A percentile compares a stretch with the other conserved stretches of the same genome.
Evolutionary conservation across 495 filamentous ascomycete species (phyloP).

Genomic region (Choiromyces venosus): DNA sequence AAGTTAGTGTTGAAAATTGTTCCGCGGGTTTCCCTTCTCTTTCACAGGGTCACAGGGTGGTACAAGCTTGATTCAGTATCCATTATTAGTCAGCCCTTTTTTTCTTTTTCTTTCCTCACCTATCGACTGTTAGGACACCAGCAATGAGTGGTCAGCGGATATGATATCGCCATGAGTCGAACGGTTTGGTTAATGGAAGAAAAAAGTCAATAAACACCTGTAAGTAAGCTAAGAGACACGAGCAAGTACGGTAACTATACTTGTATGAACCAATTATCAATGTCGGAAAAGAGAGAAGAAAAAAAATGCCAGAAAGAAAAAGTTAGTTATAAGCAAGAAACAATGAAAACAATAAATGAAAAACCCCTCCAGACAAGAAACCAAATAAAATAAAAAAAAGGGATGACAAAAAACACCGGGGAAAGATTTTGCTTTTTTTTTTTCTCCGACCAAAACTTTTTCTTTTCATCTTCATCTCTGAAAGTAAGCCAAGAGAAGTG

Average conservation of each 20-base stretch:
- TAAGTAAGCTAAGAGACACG: neutral
- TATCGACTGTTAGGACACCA: too few species aligned
- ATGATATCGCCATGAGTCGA: too few species aligned
- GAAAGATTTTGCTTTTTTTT: neutral
- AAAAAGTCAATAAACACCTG: neutral
- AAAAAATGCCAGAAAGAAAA: neutral
- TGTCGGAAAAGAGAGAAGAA: neutral
- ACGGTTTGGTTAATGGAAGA: neutral
- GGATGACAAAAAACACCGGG: neutral
- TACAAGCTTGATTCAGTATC: too few species aligned
- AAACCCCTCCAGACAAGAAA: conserved; percentile 4
- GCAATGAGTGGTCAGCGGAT: neutral
- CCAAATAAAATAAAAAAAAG: neutral
- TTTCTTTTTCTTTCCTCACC: too few species aligned
- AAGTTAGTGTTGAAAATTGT: too few species aligned
- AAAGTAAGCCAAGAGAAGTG: neutral
- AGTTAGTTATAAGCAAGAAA: neutral
- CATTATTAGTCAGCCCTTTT: too few species aligned
- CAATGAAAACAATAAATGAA: neutral
- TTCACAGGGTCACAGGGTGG: too few species aligned
- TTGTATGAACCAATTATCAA: conserved; percentile 3
- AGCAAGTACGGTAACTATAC: too few species aligned
- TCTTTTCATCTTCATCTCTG: neutral
- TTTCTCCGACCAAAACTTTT: neutral
- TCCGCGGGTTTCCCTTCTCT: too few species aligned